Conservation (phyloP, 1,139 yeast genomes). For the Blastobotrys aristatus region DNA sequence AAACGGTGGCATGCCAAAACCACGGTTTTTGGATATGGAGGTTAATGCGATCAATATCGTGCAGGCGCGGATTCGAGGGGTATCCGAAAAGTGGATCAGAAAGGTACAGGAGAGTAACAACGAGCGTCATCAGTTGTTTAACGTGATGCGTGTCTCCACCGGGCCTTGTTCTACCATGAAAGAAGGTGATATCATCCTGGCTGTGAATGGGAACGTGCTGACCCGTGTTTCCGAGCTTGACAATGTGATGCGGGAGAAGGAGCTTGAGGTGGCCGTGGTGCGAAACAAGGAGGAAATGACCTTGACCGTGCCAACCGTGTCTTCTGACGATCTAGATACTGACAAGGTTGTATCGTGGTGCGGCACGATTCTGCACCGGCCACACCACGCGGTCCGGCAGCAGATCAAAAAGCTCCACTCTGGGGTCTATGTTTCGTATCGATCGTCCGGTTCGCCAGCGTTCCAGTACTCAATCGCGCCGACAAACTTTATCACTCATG, state of each 20-base stretch:
- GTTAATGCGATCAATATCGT: slow-evolving; percentile 63
- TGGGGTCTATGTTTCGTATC: slow-evolving; percentile 68
- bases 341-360: slow-evolving; percentile 72
- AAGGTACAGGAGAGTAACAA: slow-evolving; percentile 53
- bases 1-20: slow-evolving; percentile 48
- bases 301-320: slow-evolving; percentile 58
- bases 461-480: slow-evolving; percentile 75
- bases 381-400: slow-evolving; percentile 71
- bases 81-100: slow-evolving; percentile 75
- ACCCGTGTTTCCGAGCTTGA: slow-evolving; percentile 64
- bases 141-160: slow-evolving; percentile 65
- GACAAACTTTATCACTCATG: slow-evolving; percentile 83
- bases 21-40: slow-evolving; percentile 73
- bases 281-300: slow-evolving; percentile 54
- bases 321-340: slow-evolving; percentile 54
- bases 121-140: slow-evolving; percentile 67
- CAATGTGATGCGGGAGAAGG: slow-evolving; percentile 44
- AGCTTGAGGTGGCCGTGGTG: slow-evolving; percentile 54
- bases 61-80: slow-evolving; percentile 81
- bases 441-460: slow-evolving; percentile 80
- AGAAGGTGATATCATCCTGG: slow-evolving; percentile 66
- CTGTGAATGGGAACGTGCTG: slow-evolving; percentile 61
- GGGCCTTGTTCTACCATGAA: slow-evolving; percentile 41
- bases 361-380: slow-evolving; percentile 65
- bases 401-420: slow-evolving; percentile 75